Conservation (phyloP, 345 rosid species). For the Tarenaya hassleriana region DNA sequence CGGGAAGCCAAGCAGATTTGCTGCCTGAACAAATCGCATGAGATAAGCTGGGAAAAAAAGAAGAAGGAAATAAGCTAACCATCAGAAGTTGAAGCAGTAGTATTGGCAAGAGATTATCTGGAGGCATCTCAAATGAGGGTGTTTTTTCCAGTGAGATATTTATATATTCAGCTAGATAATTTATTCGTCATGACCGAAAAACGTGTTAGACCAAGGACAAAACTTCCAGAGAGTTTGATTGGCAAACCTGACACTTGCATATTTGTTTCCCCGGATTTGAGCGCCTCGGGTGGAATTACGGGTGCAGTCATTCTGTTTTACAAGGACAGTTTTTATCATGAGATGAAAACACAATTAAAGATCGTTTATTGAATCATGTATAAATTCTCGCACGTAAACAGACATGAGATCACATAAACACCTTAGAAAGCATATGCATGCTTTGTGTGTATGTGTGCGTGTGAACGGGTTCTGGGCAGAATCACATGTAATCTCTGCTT, state of each 20-base stretch:
- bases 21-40: constrained; percentile 57
- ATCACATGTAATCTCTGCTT: too few relatives aligned
- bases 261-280: constrained; percentile 67
- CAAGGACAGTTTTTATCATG: constrained; percentile 1
- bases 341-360: too few relatives aligned
- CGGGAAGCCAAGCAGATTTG: constrained; percentile 77
- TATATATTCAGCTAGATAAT: too few relatives aligned
- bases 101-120: too few relatives aligned
- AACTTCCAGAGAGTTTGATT: too few relatives aligned
- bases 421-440: too few relatives aligned
- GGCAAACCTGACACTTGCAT: constrained; percentile 58
- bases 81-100: constrained; percentile 10
- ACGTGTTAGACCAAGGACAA: too few relatives aligned
- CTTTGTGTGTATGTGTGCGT: too few relatives aligned
- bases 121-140: not conserved
- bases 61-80: not conserved
- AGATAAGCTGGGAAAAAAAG: constrained; percentile 44
- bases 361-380: too few relatives aligned
- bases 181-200: not conserved
- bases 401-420: not conserved
- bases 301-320: constrained; percentile 80
- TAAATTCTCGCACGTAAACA: not conserved
- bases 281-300: constrained; percentile 57
- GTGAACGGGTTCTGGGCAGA: too few relatives aligned
- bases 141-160: too few relatives aligned